Conservation (phyloP, 1,139 yeast species). For the Diutina pseudorugosa region DNA sequence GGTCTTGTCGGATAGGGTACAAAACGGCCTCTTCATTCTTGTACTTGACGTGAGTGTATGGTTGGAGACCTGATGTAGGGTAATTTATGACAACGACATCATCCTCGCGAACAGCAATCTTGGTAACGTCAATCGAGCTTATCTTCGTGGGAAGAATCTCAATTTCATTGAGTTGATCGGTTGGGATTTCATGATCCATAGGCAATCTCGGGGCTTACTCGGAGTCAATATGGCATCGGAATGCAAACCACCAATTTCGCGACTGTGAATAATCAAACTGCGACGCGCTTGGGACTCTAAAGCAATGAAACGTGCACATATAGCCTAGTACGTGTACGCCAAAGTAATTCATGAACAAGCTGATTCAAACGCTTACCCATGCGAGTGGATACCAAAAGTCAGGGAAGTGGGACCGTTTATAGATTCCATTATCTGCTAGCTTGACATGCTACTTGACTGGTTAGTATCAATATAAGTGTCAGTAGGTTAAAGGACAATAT, state of each 20-base stretch:
- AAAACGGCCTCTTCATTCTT: not conserved
- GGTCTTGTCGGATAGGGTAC: not conserved
- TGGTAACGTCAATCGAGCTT: not conserved
- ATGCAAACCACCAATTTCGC: not conserved
- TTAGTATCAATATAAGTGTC: too few relatives aligned
- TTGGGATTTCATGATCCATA: not conserved
- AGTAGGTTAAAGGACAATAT: too few relatives aligned
- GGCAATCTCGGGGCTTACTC: not conserved
- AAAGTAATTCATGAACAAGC: too few relatives aligned
- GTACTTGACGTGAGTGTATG: not conserved
- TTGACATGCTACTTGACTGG: too few relatives aligned
- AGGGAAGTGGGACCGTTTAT: too few relatives aligned
- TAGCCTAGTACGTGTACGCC: too few relatives aligned
- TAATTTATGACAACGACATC: not conserved
- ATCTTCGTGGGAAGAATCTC: not conserved
- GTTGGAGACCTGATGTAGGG: not conserved
- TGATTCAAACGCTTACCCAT: too few relatives aligned
- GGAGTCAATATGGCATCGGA: not conserved
- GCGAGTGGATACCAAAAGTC: too few relatives aligned
- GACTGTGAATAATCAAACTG: not conserved
- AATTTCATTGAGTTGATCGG: not conserved
- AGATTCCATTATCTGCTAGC: too few relatives aligned
- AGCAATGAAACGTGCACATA: too few relatives aligned
- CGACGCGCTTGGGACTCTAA: too few relatives aligned
- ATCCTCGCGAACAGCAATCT: not conserved